A percentile compares a stretch with the other conserved stretches of the same genome.
Evolutionary conservation across 2,329 filamentous ascomycete species (phyloP).

Genomic region (Ophiostoma triangulosporum): DNA sequence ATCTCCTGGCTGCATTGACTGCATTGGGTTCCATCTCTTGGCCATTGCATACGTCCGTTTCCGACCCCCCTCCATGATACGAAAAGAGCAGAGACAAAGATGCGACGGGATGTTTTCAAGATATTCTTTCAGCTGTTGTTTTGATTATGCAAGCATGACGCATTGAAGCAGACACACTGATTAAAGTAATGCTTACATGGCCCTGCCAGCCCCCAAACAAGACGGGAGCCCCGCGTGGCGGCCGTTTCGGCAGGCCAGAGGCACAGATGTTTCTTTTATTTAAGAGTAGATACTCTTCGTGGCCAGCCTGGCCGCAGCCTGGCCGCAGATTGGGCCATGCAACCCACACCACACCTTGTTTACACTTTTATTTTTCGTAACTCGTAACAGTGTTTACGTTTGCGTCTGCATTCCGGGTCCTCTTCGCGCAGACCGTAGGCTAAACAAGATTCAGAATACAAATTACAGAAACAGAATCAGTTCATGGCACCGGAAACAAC

Average conservation of each 20-base stretch:
- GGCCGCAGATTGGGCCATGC: conserved; percentile 9
- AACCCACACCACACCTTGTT: conserved; percentile 2
- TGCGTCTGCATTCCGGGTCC: too few relatives aligned
- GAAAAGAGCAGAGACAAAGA: too few relatives aligned
- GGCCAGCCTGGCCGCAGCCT: conserved; percentile 6
- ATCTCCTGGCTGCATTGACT: neutral
- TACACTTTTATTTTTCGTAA: neutral
- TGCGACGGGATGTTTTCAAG: too few relatives aligned
- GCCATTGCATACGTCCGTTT: neutral
- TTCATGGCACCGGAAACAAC: too few relatives aligned
- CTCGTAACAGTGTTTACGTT: neutral
- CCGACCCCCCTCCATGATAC: neutral
- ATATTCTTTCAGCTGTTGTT: too few relatives aligned
- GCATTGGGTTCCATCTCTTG: neutral
- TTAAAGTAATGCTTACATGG: neutral
- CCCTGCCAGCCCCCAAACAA: neutral
- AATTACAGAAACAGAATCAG: too few relatives aligned
- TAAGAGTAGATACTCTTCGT: neutral
- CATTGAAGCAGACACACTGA: neutral
- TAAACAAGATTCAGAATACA: too few relatives aligned
- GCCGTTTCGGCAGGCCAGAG: neutral
- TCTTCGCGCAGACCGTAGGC: too few relatives aligned
- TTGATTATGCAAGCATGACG: neutral
- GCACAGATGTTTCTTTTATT: neutral
- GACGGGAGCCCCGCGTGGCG: neutral